A percentile compares a stretch with the other conserved stretches of the same genome.
Conservation (phyloP, 306 rosid genomes). For the Malus asiatica region DNA sequence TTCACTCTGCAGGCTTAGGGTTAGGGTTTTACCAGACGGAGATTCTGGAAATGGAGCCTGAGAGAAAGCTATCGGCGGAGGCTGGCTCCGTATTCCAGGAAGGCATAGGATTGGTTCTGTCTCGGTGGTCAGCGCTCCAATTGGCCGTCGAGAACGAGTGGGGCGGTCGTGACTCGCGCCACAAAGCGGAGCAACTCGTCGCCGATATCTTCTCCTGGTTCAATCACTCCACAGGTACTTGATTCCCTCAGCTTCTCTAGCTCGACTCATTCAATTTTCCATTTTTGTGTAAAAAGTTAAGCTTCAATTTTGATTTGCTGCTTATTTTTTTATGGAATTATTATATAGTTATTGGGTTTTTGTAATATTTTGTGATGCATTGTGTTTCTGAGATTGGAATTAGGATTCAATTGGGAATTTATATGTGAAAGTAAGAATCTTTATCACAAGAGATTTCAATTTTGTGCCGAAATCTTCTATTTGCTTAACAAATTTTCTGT, state of each 20-base stretch:
- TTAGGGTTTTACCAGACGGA: neutral
- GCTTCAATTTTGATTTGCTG: neutral
- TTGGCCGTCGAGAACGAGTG: constrained; percentile 60
- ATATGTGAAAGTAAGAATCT: neutral
- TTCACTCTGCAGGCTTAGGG: neutral
- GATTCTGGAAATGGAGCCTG: neutral
- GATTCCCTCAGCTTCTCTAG: neutral
- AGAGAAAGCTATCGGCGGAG: constrained; percentile 9
- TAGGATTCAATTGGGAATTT: neutral
- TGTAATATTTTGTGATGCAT: neutral
- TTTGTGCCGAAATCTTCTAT: neutral
- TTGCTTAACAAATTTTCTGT: no score
- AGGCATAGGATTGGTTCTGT: constrained; percentile 38
- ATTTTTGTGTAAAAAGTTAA: neutral
- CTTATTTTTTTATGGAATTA: neutral
- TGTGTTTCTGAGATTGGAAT: neutral
- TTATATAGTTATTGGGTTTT: neutral
- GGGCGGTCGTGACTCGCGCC: constrained; percentile 63
- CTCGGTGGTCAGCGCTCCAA: constrained; percentile 53
- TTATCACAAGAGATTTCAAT: no score
- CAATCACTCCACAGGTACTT: constrained; percentile 37
- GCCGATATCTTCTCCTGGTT: constrained; percentile 42
- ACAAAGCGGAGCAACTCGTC: constrained; percentile 37
- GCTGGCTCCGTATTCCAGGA: constrained; percentile 30
- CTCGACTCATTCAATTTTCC: neutral